Evolutionary conservation across 176 grass and related monocot genomes (phyloP).

Genomic region (Dendrocalamus sinicus): DNA sequence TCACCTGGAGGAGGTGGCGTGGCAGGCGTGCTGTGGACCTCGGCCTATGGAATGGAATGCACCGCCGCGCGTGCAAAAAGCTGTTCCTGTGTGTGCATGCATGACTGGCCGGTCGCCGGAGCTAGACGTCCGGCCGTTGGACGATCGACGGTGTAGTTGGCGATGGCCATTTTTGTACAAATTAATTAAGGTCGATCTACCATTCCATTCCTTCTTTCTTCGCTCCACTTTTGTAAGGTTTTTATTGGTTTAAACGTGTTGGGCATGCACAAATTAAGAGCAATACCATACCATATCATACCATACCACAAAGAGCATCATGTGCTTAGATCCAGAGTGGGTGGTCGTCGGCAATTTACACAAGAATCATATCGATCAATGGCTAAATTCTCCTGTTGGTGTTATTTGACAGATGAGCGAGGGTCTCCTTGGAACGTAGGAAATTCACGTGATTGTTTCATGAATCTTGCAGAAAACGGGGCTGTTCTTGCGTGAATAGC

Average conservation of each 20-base stretch:
- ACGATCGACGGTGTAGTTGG: neutral
- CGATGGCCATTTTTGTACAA: conserved; percentile 38
- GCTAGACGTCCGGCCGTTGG: conserved; percentile 1
- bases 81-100: neutral
- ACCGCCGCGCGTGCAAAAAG: neutral
- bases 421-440: neutral
- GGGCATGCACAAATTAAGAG: neutral
- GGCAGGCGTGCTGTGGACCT: neutral
- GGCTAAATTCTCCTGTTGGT: neutral
- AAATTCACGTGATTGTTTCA: neutral
- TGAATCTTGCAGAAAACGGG: neutral
- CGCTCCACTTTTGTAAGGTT: neutral
- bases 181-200: conserved; percentile 13
- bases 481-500: neutral
- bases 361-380: neutral
- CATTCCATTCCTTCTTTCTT: neutral
- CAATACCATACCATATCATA: too few species aligned
- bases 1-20: neutral
- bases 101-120: neutral
- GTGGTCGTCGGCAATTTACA: neutral
- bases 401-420: neutral
- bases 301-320: neutral
- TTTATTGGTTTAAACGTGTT: neutral
- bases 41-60: neutral
- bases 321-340: neutral